Conservation (phyloP, 179 eudicot species). For the Pouteria campechiana region DNA sequence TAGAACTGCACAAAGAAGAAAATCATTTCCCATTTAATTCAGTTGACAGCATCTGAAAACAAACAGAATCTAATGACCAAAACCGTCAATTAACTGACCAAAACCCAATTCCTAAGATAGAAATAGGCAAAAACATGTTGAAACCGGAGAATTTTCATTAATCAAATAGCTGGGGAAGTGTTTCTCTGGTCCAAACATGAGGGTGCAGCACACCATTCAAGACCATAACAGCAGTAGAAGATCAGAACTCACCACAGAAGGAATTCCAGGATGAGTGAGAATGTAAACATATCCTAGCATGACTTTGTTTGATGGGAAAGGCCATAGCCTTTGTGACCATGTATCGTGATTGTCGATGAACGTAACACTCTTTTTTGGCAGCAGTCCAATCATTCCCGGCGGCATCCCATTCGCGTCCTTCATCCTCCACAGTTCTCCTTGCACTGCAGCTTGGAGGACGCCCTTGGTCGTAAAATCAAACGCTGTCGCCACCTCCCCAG, state of each 20-base stretch:
- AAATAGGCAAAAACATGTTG: no score
- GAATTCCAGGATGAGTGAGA: constrained; percentile 60
- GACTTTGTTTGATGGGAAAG: constrained; percentile 58
- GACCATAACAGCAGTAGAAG: not conserved
- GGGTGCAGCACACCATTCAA: no score
- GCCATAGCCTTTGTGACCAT: constrained; percentile 51
- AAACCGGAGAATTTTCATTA: no score
- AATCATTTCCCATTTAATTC: not conserved
- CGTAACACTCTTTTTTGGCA: constrained; percentile 41
- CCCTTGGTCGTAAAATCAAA: constrained; percentile 60
- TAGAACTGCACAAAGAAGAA: constrained; percentile 35
- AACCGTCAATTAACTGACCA: no score
- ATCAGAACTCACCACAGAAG: constrained; percentile 27
- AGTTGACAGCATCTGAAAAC: no score
- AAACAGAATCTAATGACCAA: no score
- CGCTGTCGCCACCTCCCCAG: constrained; percentile 30
- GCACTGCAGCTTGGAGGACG: constrained; percentile 47
- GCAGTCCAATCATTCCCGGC: constrained; percentile 45
- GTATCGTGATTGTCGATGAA: constrained; percentile 76
- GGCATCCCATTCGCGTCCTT: constrained; percentile 42
- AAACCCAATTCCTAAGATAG: no score
- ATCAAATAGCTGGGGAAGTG: no score
- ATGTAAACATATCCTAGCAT: constrained; percentile 71
- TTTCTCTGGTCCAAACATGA: no score
- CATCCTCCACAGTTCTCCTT: constrained; percentile 48